phyloP scores from a whole-genome alignment of 176 grass and related monocot species.

The Hsuehochloa calcarea region DNA sequence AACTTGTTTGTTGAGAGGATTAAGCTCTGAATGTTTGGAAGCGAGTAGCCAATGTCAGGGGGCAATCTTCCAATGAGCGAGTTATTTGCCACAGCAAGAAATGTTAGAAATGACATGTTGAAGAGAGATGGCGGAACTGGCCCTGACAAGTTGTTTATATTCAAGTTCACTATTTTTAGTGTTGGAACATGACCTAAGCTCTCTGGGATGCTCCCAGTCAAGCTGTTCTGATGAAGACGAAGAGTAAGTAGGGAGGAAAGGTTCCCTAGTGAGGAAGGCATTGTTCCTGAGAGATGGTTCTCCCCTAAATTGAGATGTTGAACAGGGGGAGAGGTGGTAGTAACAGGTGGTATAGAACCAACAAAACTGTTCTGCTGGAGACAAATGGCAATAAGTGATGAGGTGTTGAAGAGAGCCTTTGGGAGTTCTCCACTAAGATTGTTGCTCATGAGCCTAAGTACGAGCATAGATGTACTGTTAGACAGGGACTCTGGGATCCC shows the following conservation, averaged over 20 bases:
- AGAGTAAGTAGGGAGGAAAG: slow-evolving; percentile 35
- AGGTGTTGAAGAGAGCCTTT: slow-evolving; percentile 31
- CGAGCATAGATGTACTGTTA: slow-evolving; percentile 38
- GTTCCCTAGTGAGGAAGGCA: slow-evolving; percentile 55
- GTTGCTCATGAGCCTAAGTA: slow-evolving; percentile 47
- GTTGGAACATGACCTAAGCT: slow-evolving; percentile 38
- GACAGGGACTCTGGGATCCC: slow-evolving; percentile 42
- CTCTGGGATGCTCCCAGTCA: slow-evolving; percentile 47
- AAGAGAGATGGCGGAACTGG: slow-evolving; percentile 31
- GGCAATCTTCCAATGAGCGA: slow-evolving; percentile 8
- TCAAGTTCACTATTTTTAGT: not conserved
- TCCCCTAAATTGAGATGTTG: slow-evolving; percentile 23
- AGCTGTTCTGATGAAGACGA: slow-evolving; percentile 15
- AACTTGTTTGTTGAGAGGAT: slow-evolving; percentile 31
- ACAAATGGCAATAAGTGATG: slow-evolving; percentile 25
- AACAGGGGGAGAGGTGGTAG: not conserved
- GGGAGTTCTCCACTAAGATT: slow-evolving; percentile 50
- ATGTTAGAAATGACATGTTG: slow-evolving; percentile 30
- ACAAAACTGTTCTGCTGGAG: slow-evolving; percentile 27
- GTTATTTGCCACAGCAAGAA: slow-evolving; percentile 29
- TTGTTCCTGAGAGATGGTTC: slow-evolving; percentile 42
- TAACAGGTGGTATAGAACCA: slow-evolving; percentile 34
- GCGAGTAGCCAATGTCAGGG: not conserved
- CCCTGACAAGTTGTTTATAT: slow-evolving; percentile 31
- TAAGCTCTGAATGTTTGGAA: slow-evolving; percentile 21